Percentiles rank a stretch among this genome's conserved stretches.
Evolutionary conservation across 2,329 filamentous ascomycete species (phyloP).

Genomic region (Beauveria sp.): DNA sequence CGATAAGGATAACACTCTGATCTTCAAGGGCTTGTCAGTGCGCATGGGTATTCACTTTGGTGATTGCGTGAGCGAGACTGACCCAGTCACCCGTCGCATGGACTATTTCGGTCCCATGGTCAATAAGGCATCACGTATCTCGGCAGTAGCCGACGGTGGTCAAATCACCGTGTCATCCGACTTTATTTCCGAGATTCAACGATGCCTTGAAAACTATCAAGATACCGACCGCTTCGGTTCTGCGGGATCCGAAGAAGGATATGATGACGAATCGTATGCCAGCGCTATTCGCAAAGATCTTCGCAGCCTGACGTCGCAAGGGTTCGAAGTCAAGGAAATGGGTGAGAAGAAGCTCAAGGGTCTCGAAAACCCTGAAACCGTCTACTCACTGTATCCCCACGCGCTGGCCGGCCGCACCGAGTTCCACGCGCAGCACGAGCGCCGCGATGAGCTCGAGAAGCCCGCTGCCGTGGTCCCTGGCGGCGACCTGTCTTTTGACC

Average conservation of each 20-base stretch:
- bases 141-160: constrained; percentile 87
- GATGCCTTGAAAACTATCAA: constrained; percentile 80
- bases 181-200: constrained; percentile 92
- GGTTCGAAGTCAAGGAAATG: constrained; percentile 94
- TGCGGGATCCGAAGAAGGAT: constrained; percentile 56
- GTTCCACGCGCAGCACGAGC: constrained; percentile 50
- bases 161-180: constrained; percentile 96
- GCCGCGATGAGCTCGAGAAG: constrained; percentile 39
- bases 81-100: constrained; percentile 96
- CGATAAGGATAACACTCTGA: constrained; percentile 78
- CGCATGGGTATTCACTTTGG: constrained; percentile 98
- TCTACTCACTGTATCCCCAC: constrained; percentile 93
- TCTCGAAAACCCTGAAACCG: constrained; percentile 90
- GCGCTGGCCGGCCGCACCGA: constrained; percentile 73
- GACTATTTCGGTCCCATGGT: constrained; percentile 99
- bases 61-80: constrained; percentile 85
- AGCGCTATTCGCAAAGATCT: constrained; percentile 79
- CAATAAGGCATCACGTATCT: constrained; percentile 91
- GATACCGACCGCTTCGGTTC: constrained; percentile 69
- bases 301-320: constrained; percentile 77
- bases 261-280: constrained; percentile 68
- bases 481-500: constrained; percentile 66
- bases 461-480: constrained; percentile 56
- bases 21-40: constrained; percentile 90
- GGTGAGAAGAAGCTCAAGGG: constrained; percentile 94